Evolutionary conservation across 495 filamentous ascomycete species (phyloP), one percentile per base, ranked within the genome.

Genomic region (Podospora sp.): DNA sequence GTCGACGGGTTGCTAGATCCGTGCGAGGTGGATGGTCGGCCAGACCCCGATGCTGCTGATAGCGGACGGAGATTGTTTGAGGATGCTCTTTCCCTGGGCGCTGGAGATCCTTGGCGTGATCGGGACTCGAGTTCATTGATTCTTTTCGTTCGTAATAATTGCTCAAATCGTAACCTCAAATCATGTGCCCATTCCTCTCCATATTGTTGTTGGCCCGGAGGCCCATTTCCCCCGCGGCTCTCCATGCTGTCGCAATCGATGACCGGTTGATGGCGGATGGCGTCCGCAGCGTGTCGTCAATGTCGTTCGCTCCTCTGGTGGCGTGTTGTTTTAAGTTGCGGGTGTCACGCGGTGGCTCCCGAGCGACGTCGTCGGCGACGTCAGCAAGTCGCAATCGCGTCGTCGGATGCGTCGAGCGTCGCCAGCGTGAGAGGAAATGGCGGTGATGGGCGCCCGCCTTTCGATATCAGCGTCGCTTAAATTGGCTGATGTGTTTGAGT

Each of bases 71-170:
- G 73, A 59, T 81, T 82, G 29, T 68, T 71, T 8, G 82, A 81
- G 20, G 83, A 83, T 9, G 77, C 72, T 46, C 77, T 77, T 53
- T 85, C 81, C 65, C 78, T 68, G 11, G 83, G 80, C 56, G 86
- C 79, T 5, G 85, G 85, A 53, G 89, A 88, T 35, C 83, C 82
- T 57, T 75, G 73, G 53, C 75, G 77, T 6, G 90, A 83, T 46
- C 80, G 80, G 68, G 81, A 71, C 63, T 85, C 84, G 36, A 97
- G 84, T 65, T 91, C 89, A 74, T 88, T 92, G 79, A 96, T 86
- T 75, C 92, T 84, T 76, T 89, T 92, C 40, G 86, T 90, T 73
- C 89, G 87, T 75, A 96, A 83, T 57, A 93, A 76, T 63, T 91
- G 88, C 69, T 94, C 89, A 75, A 95, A 96, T 71, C 90, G 87